Percentiles rank a stretch among this genome's conserved stretches.
Evolutionary conservation across 345 rosid genomes (phyloP).

Genomic region (Eutrema yunnanense): DNA sequence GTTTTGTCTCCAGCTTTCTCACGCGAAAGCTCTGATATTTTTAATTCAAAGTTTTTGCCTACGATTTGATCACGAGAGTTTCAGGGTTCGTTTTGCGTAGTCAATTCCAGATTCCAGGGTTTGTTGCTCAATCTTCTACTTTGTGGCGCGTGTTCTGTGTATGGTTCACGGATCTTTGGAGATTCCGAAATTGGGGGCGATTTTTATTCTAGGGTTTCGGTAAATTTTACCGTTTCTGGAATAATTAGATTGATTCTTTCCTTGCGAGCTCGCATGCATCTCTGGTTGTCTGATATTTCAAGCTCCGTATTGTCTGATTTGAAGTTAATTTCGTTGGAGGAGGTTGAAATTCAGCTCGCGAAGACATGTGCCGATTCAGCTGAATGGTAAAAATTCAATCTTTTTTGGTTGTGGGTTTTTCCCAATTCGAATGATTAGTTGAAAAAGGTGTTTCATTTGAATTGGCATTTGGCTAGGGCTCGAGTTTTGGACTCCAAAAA

Average conservation of each 20-base stretch:
- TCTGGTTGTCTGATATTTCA: not conserved
- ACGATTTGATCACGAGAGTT: constrained; percentile 4
- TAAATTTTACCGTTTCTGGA: not conserved
- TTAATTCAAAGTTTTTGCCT: not conserved
- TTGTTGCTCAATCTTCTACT: constrained; percentile 1
- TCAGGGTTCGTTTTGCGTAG: not conserved
- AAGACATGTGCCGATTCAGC: not conserved
- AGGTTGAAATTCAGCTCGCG: constrained; percentile 6
- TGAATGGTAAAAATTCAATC: constrained; percentile 18
- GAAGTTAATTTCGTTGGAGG: not conserved
- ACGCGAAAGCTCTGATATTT: constrained; percentile 20
- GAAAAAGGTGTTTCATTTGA: not conserved
- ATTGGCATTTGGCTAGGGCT: constrained; percentile 18
- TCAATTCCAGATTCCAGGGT: not conserved
- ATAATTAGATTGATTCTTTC: not conserved
- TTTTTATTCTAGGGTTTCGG: constrained; percentile 26
- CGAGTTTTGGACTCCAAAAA: not conserved
- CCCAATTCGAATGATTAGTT: not conserved
- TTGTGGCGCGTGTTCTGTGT: not conserved
- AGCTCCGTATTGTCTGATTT: constrained; percentile 7
- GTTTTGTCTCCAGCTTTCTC: constrained; percentile 4
- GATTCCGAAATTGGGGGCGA: constrained; percentile 15
- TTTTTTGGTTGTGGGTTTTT: not conserved
- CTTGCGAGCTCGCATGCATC: constrained; percentile 6
- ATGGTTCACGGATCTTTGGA: constrained; percentile 13